These are phyloP conservation scores for Aspergillus cejpii DNA, from an alignment of 2,329 filamentous ascomycete species.

Conservation along the genomic window DNA sequence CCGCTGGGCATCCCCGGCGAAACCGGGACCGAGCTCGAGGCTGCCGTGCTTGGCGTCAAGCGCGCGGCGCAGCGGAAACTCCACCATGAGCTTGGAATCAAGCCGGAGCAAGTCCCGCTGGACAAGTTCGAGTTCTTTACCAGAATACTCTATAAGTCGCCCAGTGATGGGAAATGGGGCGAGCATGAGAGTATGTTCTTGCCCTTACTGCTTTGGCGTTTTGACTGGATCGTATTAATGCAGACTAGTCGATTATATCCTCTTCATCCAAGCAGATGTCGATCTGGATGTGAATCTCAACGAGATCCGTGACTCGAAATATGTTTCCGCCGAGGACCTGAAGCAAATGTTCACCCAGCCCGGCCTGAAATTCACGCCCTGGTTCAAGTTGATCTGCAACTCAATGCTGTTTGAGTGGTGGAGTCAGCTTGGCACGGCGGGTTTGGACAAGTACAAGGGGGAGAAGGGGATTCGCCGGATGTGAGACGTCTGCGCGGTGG, in stretches of 20 bases:
- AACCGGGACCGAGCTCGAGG: constrained; percentile 73
- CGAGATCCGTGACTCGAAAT: constrained; percentile 78
- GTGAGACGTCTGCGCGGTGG: constrained; percentile 34
- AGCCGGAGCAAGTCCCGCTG: constrained; percentile 76
- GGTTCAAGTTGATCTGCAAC: constrained; percentile 99
- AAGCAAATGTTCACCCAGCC: constrained; percentile 80
- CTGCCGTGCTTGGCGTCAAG: constrained; percentile 79
- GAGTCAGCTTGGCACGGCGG: constrained; percentile 66
- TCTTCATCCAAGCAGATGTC: constrained; percentile 94
- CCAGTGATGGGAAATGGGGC: constrained; percentile 95
- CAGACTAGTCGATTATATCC: constrained; percentile 81
- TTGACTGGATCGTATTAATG: constrained; percentile 11
- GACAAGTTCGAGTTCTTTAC: constrained; percentile 92
- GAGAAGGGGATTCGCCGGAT: constrained; percentile 86
- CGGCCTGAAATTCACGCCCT: constrained; percentile 81
- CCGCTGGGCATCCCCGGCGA: constrained; percentile 86
- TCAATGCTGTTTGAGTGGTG: constrained; percentile 98
- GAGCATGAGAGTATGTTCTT: constrained; percentile 82
- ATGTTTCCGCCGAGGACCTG: constrained; percentile 74
- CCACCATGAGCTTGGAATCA: constrained; percentile 90
- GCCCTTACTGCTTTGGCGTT: neutral
- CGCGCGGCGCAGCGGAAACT: constrained; percentile 88
- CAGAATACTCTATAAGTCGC: constrained; percentile 95
- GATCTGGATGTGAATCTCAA: constrained; percentile 71
- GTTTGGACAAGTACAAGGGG: constrained; percentile 76